A percentile compares a stretch with the other conserved stretches of the same genome.
phyloP scores from a whole-genome alignment of 1,139 yeast genomes.

The Debaryomycetaceae sp. region DNA sequence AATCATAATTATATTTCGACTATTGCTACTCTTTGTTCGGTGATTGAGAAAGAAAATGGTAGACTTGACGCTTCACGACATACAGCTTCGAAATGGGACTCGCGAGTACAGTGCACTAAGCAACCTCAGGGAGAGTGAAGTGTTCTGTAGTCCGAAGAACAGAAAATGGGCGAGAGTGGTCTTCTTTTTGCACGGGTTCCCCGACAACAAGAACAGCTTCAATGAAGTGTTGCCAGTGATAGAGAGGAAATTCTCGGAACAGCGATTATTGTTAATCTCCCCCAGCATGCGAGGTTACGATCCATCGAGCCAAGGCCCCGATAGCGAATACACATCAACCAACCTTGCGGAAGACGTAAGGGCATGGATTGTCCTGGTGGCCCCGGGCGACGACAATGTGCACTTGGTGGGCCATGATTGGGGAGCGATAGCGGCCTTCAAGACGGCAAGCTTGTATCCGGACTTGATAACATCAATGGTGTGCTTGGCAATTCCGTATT shows the following conservation, averaged over 20 bases:
- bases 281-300: conserved; percentile 46
- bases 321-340: conserved; percentile 22
- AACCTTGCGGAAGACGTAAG: conserved; percentile 35
- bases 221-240: conserved; percentile 23
- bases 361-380: conserved; percentile 29
- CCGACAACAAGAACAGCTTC: conserved; percentile 36
- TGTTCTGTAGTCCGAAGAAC: conserved; percentile 10
- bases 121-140: conserved; percentile 15
- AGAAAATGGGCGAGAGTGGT: conserved; percentile 26
- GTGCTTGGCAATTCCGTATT: conserved; percentile 40
- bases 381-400: conserved; percentile 22
- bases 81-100: conserved; percentile 19
- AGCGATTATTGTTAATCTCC: conserved; percentile 25
- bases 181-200: conserved; percentile 41
- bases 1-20: too few relatives aligned
- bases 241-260: conserved; percentile 14
- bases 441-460: conserved; percentile 35
- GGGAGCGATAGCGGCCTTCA: conserved; percentile 42
- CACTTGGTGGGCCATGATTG: conserved; percentile 47
- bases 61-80: not conserved
- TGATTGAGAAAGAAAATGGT: not conserved
- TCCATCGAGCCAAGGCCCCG: conserved; percentile 27
- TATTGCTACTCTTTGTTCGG: too few relatives aligned
- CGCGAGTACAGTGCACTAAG: conserved; percentile 27
- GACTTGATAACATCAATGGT: conserved; percentile 33